Evolutionary conservation across 805 yeast genomes (phyloP).

Genomic region (Pichia occidentalis): DNA sequence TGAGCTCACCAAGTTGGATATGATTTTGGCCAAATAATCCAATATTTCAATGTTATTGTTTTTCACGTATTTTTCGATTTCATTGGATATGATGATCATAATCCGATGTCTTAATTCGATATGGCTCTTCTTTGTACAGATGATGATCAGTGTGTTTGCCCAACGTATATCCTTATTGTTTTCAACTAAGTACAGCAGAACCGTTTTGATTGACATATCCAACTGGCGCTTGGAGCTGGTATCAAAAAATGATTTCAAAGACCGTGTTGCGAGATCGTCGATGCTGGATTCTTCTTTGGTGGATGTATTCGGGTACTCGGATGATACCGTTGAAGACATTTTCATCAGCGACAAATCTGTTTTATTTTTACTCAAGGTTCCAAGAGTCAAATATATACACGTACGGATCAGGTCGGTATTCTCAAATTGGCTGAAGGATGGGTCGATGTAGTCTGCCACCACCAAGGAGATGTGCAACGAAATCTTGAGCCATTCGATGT

Average conservation of each 20-base stretch:
- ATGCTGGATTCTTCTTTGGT: constrained; percentile 1
- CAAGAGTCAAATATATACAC: constrained; percentile 35
- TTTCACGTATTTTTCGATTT: constrained; percentile 37
- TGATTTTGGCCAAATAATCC: constrained; percentile 21
- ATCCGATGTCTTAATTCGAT: constrained; percentile 29
- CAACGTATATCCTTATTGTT: constrained; percentile 33
- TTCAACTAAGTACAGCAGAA: constrained; percentile 39
- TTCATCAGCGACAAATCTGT: constrained; percentile 18
- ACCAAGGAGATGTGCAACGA: constrained; percentile 35
- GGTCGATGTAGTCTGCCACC: constrained; percentile 28
- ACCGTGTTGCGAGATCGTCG: constrained; percentile 22
- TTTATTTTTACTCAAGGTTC: constrained; percentile 25
- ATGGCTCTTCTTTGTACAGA: constrained; percentile 68
- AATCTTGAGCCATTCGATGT: constrained; percentile 40
- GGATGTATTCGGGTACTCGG: background rate
- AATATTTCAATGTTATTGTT: constrained; percentile 12
- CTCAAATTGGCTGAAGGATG: constrained; percentile 16
- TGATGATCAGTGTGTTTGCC: constrained; percentile 52
- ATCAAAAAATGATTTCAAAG: constrained; percentile 57
- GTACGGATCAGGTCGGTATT: constrained; percentile 20
- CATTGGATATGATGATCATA: constrained; percentile 30
- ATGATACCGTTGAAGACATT: constrained; percentile 7
- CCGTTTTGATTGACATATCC: constrained; percentile 45
- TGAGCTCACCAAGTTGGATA: constrained; percentile 55
- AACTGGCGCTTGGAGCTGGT: constrained; percentile 59